Evolutionary conservation across 2,329 filamentous ascomycete species (phyloP), one percentile per base, ranked within the genome.

Genomic region (Xylaria sp.): DNA sequence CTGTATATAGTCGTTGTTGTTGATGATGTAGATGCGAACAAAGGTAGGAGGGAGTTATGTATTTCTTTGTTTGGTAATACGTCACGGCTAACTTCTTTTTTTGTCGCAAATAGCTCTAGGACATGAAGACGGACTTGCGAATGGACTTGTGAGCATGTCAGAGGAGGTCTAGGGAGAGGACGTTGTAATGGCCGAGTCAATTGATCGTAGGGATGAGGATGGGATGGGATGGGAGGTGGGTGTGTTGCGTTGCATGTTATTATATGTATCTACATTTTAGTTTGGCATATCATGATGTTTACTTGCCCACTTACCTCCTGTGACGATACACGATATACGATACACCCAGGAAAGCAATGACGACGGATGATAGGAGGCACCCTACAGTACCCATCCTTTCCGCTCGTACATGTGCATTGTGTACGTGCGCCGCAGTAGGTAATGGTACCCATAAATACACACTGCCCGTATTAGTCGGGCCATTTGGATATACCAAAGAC

Each of bases 61-160:
- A 58, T 38, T 53, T 64, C 56, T 61, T 63, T 63, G 61, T 64
- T 50, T 61, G 47, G n/a, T 29, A 13, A 44, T 45, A 63, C 55
- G 60, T 67, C 60, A 67, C 65, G 45, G 44, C 51, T 53, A 47
- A 15, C 22, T 42, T 27, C 15, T 31, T 9, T 45, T 15, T 53
- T 50, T 59, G 59, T 61, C 44, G 45, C 38, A 53, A 61, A 58
- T 53, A 39, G 33, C 39, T 50, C 20, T 50, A 33, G 47, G 53
- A 29, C 25, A 63, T 59, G 53, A 59, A 45, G 31, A 33, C 42
- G 36, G 22, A 27, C 10, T 11, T 29, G 27, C 20, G 13, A 44
- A 36, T 50, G 33, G 15, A 10, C 6, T 25, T 22, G 9, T 45
- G 9, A 33, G 17, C 3, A 56, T 63, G 10, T 20, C n/a, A 63